Evolutionary conservation across 2,329 filamentous ascomycete genomes (phyloP), one percentile per base, ranked within the genome.

Genomic region (Ceratocystis alfenasii): DNA sequence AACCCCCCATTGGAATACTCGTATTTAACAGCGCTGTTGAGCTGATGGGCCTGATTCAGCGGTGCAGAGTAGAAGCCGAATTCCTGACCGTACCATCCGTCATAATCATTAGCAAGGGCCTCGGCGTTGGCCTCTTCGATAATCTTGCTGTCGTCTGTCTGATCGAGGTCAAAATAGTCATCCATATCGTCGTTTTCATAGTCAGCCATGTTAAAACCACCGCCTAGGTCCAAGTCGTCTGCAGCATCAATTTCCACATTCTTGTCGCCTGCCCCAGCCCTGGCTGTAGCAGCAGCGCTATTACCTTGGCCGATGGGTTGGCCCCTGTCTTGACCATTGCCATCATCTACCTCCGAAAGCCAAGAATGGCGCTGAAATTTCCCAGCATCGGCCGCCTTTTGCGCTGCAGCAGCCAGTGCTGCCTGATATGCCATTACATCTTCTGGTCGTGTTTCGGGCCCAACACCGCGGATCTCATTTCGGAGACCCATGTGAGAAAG

Each of bases 101-200:
- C 93, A 5, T 87, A 87, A 72, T 99, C 94, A 70, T 90, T 92
- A 59, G 94, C 93, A 6, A 99, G 80, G 1, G 89, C 94, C 73
- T 94, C 92, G 0, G 93, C 92, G 71, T 99, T 99, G 4, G 94
- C 94, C 67, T 91, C 94, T 0, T 92, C 93, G 68, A 99, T 95
- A 70, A 97, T 94, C 41, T 86, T 85, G 71, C 96, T 92, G 70
- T 97, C 91, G 67, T 90, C 89, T 63, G 89, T 81, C 57, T 87
- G 84, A 67, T 84, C 83, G 69, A 87, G 83, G 68, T 86, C 83
- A 70, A 93, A 87, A 64, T 87, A 82, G 75, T 80, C 68, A 28
- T 71, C 69, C 73, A 74, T 50, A 72, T 72, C 74, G 63, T 86
- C 81, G 76, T 81, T 79, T 68, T 82, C 80, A 65, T 83, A 83